These are phyloP conservation scores for Bacidia rubella DNA, from an alignment of 495 filamentous ascomycete genomes.

Conservation along the genomic window DNA sequence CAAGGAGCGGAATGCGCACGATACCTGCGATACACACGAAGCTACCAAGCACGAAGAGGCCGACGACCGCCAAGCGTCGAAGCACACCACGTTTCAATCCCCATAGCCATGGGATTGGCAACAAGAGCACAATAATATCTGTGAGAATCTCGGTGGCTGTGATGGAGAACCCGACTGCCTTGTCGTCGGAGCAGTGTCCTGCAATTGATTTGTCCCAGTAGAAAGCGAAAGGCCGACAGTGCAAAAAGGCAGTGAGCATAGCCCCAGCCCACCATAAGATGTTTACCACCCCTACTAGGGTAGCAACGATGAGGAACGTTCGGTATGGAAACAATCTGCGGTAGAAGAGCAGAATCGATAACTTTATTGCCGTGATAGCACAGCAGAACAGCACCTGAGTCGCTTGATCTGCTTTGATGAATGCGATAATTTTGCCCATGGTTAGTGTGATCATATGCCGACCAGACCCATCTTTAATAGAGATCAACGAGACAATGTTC, in stretches of 20 bases:
- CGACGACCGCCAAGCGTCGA: slow-evolving; percentile 19
- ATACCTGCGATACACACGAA: slow-evolving; percentile 14
- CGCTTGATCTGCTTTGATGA: slow-evolving; percentile 2
- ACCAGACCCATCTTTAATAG: background rate
- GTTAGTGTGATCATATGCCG: slow-evolving; percentile 1
- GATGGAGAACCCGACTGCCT: slow-evolving; percentile 15
- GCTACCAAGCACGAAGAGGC: slow-evolving; percentile 12
- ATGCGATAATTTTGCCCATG: background rate
- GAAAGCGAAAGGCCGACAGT: slow-evolving; percentile 39
- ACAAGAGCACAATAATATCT: slow-evolving; percentile 25
- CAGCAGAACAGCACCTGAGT: slow-evolving; percentile 1
- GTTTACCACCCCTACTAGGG: slow-evolving; percentile 26
- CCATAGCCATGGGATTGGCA: slow-evolving; percentile 33
- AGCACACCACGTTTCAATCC: slow-evolving; percentile 23
- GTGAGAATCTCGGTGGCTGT: slow-evolving; percentile 19
- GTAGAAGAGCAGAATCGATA: slow-evolving; percentile 32
- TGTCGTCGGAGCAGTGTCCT: slow-evolving; percentile 36
- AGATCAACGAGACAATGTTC: background rate
- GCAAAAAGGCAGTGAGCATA: slow-evolving; percentile 29
- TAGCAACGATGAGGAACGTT: slow-evolving; percentile 20
- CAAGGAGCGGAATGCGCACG: slow-evolving; percentile 10
- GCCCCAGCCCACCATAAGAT: slow-evolving; percentile 28
- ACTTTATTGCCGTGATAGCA: slow-evolving; percentile 13
- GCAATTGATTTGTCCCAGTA: slow-evolving; percentile 37
- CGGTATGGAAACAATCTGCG: slow-evolving; percentile 27